phyloP scores from a whole-genome alignment of 2,329 filamentous ascomycete species.

The Ceratocystis cubensis region DNA sequence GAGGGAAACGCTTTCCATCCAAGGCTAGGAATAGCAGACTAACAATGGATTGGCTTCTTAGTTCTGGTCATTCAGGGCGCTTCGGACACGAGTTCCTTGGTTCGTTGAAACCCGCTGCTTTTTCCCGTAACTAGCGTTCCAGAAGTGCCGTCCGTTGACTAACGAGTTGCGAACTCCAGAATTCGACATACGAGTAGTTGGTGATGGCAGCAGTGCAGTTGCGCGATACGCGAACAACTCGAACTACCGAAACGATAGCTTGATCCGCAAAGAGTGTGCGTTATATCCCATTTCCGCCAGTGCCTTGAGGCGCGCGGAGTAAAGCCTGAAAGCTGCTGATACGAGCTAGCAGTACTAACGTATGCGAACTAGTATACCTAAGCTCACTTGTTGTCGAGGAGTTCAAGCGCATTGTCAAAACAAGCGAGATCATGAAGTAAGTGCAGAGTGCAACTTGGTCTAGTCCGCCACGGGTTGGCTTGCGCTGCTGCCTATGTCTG shows the following conservation, averaged over 20 bases:
- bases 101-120: conserved; percentile 31
- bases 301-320: neutral
- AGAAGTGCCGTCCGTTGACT: conserved; percentile 15
- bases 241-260: conserved; percentile 95
- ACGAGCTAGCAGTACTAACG: neutral
- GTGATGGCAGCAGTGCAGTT: conserved; percentile 84
- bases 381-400: conserved; percentile 82
- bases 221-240: conserved; percentile 98
- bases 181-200: conserved; percentile 88
- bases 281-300: conserved; percentile 17
- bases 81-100: conserved; percentile 98
- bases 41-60: conserved; percentile 30
- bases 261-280: conserved; percentile 99
- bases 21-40: too few relatives aligned
- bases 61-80: conserved; percentile 91
- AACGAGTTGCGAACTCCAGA: conserved; percentile 40
- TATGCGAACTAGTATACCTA: conserved; percentile 66
- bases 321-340: neutral
- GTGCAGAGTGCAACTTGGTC: conserved; percentile 22
- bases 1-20: too few relatives aligned
- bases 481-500: neutral
- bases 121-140: neutral
- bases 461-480: too few relatives aligned
- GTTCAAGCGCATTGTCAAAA: conserved; percentile 93
- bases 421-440: conserved; percentile 95